Evolutionary conservation across 2,329 filamentous ascomycete genomes (phyloP).

Genomic region (Beauveria sp.): DNA sequence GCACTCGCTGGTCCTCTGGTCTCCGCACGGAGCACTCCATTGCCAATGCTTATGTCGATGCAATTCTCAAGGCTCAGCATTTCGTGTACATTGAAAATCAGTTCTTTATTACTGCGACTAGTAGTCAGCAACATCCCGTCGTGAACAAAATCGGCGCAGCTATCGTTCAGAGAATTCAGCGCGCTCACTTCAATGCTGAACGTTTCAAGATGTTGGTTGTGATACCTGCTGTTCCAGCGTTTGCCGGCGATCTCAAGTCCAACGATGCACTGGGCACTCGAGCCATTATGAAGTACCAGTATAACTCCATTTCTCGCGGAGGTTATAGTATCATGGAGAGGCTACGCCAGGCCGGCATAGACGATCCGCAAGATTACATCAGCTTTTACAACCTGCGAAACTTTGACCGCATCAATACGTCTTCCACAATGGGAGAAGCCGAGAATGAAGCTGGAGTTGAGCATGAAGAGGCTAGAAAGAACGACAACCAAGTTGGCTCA

Average conservation of each 20-base stretch:
- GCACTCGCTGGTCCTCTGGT: slow-evolving; percentile 44
- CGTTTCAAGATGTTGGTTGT: slow-evolving; percentile 68
- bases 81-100: slow-evolving; percentile 77
- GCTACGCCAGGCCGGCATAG: slow-evolving; percentile 59
- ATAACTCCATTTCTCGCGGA: slow-evolving; percentile 69
- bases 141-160: slow-evolving; percentile 71
- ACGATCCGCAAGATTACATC: slow-evolving; percentile 64
- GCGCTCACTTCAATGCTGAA: slow-evolving; percentile 57
- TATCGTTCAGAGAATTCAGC: slow-evolving; percentile 69
- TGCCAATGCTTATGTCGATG: slow-evolving; percentile 71
- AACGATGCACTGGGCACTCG: slow-evolving; percentile 69
- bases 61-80: slow-evolving; percentile 60
- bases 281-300: slow-evolving; percentile 86
- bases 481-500: slow-evolving; percentile 49
- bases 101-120: slow-evolving; percentile 82
- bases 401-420: slow-evolving; percentile 75
- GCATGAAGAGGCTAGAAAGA: slow-evolving; percentile 58
- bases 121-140: slow-evolving; percentile 61
- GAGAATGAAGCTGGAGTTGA: slow-evolving; percentile 57
- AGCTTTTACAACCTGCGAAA: slow-evolving; percentile 79
- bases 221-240: slow-evolving; percentile 75
- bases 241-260: slow-evolving; percentile 69
- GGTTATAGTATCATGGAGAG: slow-evolving; percentile 71
- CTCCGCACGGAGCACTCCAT: slow-evolving; percentile 65
- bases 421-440: slow-evolving; percentile 49